phyloP scores from a whole-genome alignment of 208 protist species.

The Crithidia brevicula region DNA sequence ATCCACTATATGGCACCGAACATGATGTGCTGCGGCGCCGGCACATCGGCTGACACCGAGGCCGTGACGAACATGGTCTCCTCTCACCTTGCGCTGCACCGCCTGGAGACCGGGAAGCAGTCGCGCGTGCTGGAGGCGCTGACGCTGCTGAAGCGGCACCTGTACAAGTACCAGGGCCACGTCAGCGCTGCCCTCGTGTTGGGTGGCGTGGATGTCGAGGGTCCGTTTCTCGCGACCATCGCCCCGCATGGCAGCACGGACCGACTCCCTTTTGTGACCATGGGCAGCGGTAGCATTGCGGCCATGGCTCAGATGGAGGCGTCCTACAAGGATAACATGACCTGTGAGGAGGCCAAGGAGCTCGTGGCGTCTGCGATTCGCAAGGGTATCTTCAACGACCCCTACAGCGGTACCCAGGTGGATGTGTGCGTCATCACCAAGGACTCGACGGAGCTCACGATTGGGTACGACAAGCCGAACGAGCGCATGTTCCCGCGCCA shows the following conservation, averaged over 20 bases:
- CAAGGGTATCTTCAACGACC: constrained; percentile 99
- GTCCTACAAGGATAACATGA: constrained; percentile 95
- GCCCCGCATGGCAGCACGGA: constrained; percentile 98
- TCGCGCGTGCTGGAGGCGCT: constrained; percentile 97
- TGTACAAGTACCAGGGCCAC: constrained; percentile 99
- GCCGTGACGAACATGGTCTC: constrained; percentile 94
- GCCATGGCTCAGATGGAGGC: constrained; percentile 99
- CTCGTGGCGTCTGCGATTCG: constrained; percentile 97
- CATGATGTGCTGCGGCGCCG: constrained; percentile 99
- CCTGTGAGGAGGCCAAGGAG: constrained; percentile 96
- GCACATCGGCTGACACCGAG: constrained; percentile 99
- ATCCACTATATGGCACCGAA: constrained; percentile 99
- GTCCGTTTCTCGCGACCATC: constrained; percentile 97
- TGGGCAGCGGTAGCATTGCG: constrained; percentile 99
- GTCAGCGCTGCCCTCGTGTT: constrained; percentile 99
- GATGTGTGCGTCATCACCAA: constrained; percentile 98
- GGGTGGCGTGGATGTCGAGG: constrained; percentile 98
- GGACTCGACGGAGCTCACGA: constrained; percentile 79
- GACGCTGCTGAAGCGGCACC: constrained; percentile 97
- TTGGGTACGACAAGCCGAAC: constrained; percentile 89
- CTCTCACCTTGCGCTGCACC: constrained; percentile 96
- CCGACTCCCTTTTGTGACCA: constrained; percentile 98
- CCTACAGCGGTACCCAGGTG: constrained; percentile 99
- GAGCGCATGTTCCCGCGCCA: constrained; percentile 82
- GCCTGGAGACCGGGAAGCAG: constrained; percentile 94